Conservation (phyloP, 805 yeast species). For the Kregervanrija delftensis region DNA sequence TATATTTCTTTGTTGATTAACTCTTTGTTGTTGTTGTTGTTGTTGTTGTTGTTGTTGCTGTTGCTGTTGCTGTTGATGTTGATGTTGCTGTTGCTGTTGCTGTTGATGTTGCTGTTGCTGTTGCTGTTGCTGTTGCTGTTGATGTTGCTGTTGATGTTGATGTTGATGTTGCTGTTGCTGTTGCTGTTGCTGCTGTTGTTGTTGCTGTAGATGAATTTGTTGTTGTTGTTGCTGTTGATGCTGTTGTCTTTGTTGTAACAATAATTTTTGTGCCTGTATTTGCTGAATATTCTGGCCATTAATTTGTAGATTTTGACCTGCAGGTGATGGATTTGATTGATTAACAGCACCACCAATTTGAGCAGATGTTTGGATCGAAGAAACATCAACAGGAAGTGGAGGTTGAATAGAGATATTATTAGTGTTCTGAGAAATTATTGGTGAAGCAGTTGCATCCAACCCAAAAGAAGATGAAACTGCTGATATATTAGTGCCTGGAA, state of each 20-base stretch:
- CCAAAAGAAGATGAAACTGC: too few relatives aligned
- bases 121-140: slow-evolving; percentile 9
- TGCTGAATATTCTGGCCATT: background rate
- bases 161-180: slow-evolving; percentile 12
- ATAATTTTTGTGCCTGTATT: background rate
- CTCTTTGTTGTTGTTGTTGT: slow-evolving; percentile 19
- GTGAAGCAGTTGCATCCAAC: too few relatives aligned
- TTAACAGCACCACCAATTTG: too few relatives aligned
- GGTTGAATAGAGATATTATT: too few relatives aligned
- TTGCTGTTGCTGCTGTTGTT: background rate
- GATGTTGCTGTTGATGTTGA: slow-evolving; percentile 18
- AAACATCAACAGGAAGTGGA: too few relatives aligned
- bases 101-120: slow-evolving; percentile 16
- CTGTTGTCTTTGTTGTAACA: too few relatives aligned
- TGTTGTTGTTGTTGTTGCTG: slow-evolving; percentile 15
- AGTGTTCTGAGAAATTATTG: too few relatives aligned
- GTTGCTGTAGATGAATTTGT: slow-evolving; percentile 4
- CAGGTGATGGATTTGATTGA: background rate
- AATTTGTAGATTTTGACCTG: background rate
- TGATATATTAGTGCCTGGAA: too few relatives aligned
- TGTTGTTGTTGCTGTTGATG: slow-evolving; percentile 3
- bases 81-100: slow-evolving; percentile 19
- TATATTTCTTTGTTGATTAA: slow-evolving; percentile 16
- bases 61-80: slow-evolving; percentile 14
- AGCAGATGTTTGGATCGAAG: too few relatives aligned